These are phyloP conservation scores for Poa pratensis DNA, from an alignment of 176 grass and related monocot genomes.

Conservation along the genomic window DNA sequence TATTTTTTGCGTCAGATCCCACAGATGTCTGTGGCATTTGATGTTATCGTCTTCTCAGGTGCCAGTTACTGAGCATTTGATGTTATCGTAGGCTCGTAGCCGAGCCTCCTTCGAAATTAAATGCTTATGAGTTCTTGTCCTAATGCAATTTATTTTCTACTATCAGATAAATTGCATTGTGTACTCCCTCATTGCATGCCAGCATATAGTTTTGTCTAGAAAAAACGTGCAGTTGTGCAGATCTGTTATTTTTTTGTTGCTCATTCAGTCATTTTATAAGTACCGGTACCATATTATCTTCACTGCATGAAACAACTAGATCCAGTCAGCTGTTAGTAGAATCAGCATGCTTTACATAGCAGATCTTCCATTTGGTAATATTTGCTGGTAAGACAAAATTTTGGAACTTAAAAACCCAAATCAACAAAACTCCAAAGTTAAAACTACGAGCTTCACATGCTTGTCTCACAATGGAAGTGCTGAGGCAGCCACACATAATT, in stretches of 20 bases:
- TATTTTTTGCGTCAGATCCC: no score
- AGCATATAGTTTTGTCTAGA: neutral
- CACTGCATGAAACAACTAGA: neutral
- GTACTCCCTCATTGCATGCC: neutral
- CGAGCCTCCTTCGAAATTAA: neutral
- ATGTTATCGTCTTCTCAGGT: neutral
- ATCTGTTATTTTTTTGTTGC: neutral
- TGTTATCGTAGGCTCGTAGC: neutral
- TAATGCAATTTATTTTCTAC: no score
- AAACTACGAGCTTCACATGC: no score
- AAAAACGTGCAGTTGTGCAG: neutral
- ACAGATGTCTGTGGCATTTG: neutral
- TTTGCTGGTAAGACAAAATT: neutral
- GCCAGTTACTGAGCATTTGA: neutral
- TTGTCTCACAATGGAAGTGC: no score
- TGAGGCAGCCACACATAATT: no score
- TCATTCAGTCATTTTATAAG: neutral
- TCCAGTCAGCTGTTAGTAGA: neutral
- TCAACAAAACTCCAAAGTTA: neutral
- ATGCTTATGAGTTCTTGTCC: neutral
- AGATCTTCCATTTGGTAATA: neutral
- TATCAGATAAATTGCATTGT: neutral
- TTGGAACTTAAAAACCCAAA: neutral
- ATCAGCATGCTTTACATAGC: neutral
- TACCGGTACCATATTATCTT: neutral